phyloP scores from a whole-genome alignment of 805 yeast species.

The Ogataea populi-albae region DNA sequence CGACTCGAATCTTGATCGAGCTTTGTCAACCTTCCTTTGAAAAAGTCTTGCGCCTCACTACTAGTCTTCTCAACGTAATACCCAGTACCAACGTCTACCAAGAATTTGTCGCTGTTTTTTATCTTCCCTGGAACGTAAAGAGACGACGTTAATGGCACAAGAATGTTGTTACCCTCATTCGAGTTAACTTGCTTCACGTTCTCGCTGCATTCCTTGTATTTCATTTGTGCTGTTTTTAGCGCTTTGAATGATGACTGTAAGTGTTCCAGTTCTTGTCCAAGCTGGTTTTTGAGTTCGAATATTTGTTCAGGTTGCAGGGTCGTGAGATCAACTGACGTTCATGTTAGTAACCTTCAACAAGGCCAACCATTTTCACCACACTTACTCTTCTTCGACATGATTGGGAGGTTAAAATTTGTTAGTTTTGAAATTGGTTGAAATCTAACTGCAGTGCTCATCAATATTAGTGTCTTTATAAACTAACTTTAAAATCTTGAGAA shows the following conservation, averaged over 20 bases:
- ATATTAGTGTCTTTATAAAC: too few relatives aligned
- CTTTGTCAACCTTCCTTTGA: constrained; percentile 69
- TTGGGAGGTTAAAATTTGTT: too few relatives aligned
- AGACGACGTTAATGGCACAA: constrained; percentile 87
- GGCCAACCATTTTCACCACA: background rate
- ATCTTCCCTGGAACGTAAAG: constrained; percentile 85
- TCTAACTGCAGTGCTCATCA: too few relatives aligned
- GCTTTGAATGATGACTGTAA: constrained; percentile 82
- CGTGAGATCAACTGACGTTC: constrained; percentile 55
- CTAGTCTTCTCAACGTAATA: constrained; percentile 82
- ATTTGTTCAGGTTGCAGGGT: constrained; percentile 81
- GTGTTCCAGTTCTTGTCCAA: constrained; percentile 84
- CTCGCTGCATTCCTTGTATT: constrained; percentile 75
- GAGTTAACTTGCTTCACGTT: constrained; percentile 55
- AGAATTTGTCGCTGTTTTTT: constrained; percentile 59
- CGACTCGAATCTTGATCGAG: constrained; percentile 70
- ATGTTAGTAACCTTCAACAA: constrained; percentile 1
- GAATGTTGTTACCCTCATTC: constrained; percentile 46
- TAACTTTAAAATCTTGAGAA: too few relatives aligned
- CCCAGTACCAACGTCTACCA: constrained; percentile 96
- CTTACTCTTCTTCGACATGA: constrained; percentile 18
- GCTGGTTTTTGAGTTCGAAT: constrained; percentile 73
- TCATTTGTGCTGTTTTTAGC: constrained; percentile 73
- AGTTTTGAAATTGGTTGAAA: too few relatives aligned
- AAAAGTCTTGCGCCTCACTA: constrained; percentile 66